Percentiles rank a stretch among this genome's conserved stretches.
Conservation (phyloP, 2,329 filamentous ascomycete genomes). For the Eutypella sp. region DNA sequence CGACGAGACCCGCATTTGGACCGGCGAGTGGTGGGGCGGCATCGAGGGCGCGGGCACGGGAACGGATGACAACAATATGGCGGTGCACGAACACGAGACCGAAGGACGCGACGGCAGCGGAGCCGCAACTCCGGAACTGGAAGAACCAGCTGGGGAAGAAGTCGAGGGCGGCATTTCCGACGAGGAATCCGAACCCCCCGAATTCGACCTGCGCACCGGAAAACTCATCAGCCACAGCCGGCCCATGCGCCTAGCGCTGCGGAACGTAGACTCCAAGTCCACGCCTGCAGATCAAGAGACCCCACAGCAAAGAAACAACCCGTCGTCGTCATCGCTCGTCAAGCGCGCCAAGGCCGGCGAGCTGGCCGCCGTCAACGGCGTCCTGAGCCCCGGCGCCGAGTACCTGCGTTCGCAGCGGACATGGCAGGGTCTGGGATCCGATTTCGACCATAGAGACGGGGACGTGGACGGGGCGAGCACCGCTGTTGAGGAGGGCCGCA, state of each 20-base stretch:
- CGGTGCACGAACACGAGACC: constrained; percentile 11
- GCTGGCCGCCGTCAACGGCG: constrained; percentile 74
- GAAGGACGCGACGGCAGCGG: neutral
- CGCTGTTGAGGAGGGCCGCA: constrained; percentile 76
- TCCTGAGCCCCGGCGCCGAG: constrained; percentile 87
- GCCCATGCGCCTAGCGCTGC: constrained; percentile 57
- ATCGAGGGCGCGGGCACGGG: constrained; percentile 63
- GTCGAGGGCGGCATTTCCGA: constrained; percentile 47
- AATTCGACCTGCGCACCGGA: constrained; percentile 89
- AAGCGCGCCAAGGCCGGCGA: constrained; percentile 57
- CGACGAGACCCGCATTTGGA: constrained; percentile 78
- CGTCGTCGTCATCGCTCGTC: constrained; percentile 49
- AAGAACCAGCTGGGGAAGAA: constrained; percentile 9
- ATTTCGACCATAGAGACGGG: constrained; percentile 65
- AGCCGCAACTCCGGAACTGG: constrained; percentile 3
- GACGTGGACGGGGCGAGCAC: constrained; percentile 60
- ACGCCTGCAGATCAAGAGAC: constrained; percentile 9
- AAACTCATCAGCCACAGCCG: constrained; percentile 73
- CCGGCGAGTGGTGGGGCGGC: constrained; percentile 81
- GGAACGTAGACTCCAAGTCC: constrained; percentile 17
- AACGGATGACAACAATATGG: constrained; percentile 19
- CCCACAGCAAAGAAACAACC: constrained; percentile 19
- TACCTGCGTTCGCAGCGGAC: constrained; percentile 76
- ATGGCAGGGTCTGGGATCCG: constrained; percentile 88
- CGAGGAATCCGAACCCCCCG: constrained; percentile 73